A percentile compares a stretch with the other conserved stretches of the same genome.
These are phyloP conservation scores for Mycena epipterygia DNA, from an alignment of 768 basidiomycete genomes.

Conservation along the genomic window DNA sequence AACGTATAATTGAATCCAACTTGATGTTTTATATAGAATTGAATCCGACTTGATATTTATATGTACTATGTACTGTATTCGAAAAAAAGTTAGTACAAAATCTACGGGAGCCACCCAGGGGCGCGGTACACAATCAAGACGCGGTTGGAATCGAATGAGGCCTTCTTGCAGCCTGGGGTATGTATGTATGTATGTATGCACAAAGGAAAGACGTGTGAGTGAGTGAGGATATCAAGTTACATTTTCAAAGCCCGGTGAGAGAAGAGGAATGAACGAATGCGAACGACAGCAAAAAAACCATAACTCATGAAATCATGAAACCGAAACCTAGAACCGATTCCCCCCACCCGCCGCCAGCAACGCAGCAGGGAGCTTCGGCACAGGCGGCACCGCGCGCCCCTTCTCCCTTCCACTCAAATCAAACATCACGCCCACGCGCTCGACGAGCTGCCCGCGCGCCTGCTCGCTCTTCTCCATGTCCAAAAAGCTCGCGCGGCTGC, in stretches of 20 bases:
- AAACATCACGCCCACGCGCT: constrained; percentile 67
- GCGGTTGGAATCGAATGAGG: neutral
- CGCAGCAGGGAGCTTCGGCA: constrained; percentile 57
- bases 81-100: too few species aligned
- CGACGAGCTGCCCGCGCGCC: constrained; percentile 63
- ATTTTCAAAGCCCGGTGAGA: too few species aligned
- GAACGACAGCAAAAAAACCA: constrained; percentile 34
- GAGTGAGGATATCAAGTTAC: constrained; percentile 8
- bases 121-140: too few species aligned
- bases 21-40: too few species aligned
- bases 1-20: too few species aligned
- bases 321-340: constrained; percentile 47
- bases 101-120: too few species aligned
- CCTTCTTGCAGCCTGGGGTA: too few species aligned
- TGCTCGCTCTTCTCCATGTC: constrained; percentile 66
- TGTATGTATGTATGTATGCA: neutral
- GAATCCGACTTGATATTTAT: too few species aligned
- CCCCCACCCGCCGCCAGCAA: constrained; percentile 32
- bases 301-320: too few species aligned
- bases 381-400: constrained; percentile 54
- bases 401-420: constrained; percentile 54
- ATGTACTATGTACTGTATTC: too few species aligned
- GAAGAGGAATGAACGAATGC: too few species aligned
- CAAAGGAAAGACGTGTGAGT: constrained; percentile 6
- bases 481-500: constrained; percentile 63